Evolutionary conservation across 202 grass and related monocot species (phyloP).

Genomic region (Brachypodium distachyon): DNA sequence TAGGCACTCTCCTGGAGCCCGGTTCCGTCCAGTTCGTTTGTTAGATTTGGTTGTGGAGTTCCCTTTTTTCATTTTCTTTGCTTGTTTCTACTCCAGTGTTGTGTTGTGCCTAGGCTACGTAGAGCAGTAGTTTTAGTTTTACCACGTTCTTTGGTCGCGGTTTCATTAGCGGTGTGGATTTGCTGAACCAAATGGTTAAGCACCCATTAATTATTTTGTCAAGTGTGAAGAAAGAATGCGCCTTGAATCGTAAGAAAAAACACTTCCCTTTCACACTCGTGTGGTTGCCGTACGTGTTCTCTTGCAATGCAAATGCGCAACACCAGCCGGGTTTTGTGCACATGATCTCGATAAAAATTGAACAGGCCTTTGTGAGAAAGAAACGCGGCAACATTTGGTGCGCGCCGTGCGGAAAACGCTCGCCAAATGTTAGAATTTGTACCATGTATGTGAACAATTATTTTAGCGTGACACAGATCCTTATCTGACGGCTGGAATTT

Average conservation of each 20-base stretch:
- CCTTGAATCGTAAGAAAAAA: background rate
- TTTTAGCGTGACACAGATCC: background rate
- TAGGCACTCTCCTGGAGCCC: background rate
- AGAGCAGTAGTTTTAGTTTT: background rate
- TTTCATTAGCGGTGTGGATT: conserved; percentile 25
- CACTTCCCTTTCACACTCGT: too few species aligned
- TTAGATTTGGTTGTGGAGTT: background rate
- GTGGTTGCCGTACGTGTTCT: too few species aligned
- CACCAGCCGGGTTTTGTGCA: background rate
- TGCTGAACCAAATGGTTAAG: conserved; percentile 24
- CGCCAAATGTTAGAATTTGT: background rate
- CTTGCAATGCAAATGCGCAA: background rate
- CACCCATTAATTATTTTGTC: background rate
- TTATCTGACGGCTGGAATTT: background rate
- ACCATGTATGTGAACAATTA: background rate
- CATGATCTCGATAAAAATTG: background rate
- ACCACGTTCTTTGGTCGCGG: background rate
- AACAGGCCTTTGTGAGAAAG: background rate
- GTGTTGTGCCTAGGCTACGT: background rate
- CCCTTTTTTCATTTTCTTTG: background rate
- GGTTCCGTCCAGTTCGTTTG: background rate
- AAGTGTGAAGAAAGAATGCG: conserved; percentile 47
- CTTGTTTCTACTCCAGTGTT: background rate
- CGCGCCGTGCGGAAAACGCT: background rate
- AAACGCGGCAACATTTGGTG: background rate